Evolutionary conservation across 371 early-diverging fungal species (phyloP).

Genomic region (Mucor indicus): DNA sequence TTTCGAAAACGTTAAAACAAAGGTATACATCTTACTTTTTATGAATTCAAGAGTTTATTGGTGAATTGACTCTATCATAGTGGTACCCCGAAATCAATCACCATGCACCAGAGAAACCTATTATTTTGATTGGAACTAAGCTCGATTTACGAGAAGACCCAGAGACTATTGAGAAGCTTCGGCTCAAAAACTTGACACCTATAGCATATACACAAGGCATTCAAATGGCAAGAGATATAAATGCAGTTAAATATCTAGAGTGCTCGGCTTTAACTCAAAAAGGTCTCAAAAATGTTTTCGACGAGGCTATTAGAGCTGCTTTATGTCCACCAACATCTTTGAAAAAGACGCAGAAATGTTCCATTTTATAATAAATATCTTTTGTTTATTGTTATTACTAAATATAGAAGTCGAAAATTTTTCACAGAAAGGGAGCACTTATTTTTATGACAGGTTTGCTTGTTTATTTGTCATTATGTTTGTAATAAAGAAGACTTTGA

Average conservation of each 20-base stretch:
- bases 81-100: conserved; percentile 69
- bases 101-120: conserved; percentile 59
- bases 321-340: conserved; percentile 56
- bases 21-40: too few relatives aligned
- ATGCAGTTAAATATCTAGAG: conserved; percentile 82
- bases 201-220: conserved; percentile 70
- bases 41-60: too few relatives aligned
- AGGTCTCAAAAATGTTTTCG: conserved; percentile 96
- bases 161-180: conserved; percentile 54
- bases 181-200: conserved; percentile 69
- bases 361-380: conserved; percentile 69
- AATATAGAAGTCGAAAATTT: too few relatives aligned
- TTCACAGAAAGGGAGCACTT: too few relatives aligned
- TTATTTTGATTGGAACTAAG: conserved; percentile 73
- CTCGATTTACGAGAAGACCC: conserved; percentile 63
- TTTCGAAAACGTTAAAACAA: conserved; percentile 81
- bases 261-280: conserved; percentile 86
- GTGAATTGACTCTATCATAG: too few relatives aligned
- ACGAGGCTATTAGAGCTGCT: conserved; percentile 95
- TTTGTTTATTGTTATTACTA: too few relatives aligned
- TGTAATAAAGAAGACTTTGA: too few relatives aligned
- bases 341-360: conserved; percentile 68
- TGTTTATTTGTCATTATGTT: too few relatives aligned
- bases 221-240: conserved; percentile 73
- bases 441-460: too few relatives aligned